A percentile compares a stretch with the other conserved stretches of the same genome.
These are phyloP conservation scores for Cordyceps tenuipes DNA, from an alignment of 2,329 filamentous ascomycete genomes.

Conservation along the genomic window DNA sequence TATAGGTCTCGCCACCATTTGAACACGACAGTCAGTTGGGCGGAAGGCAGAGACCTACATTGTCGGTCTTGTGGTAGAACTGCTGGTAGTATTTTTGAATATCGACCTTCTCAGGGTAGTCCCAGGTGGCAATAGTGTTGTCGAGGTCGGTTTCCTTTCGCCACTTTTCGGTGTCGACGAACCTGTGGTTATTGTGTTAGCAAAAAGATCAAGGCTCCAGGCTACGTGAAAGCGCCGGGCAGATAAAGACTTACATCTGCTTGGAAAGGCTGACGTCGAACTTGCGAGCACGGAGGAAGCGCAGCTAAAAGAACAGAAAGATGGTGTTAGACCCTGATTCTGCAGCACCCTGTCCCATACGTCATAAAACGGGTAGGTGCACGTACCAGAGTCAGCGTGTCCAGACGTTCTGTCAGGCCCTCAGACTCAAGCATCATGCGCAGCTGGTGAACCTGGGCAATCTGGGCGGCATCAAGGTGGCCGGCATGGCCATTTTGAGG, in stretches of 20 bases:
- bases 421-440: conserved; percentile 74
- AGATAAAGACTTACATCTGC: conserved; percentile 61
- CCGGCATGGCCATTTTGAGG: conserved; percentile 73
- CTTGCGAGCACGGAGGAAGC: conserved; percentile 90
- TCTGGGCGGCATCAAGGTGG: conserved; percentile 75
- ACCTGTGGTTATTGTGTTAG: conserved; percentile 49
- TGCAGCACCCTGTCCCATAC: neutral
- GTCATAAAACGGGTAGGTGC: neutral
- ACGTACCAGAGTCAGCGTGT: conserved; percentile 82
- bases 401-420: conserved; percentile 75
- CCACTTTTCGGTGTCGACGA: conserved; percentile 85
- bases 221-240: neutral
- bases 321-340: neutral
- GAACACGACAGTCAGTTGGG: neutral
- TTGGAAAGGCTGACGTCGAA: conserved; percentile 80
- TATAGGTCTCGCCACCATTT: neutral
- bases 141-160: conserved; percentile 79
- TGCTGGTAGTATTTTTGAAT: conserved; percentile 92
- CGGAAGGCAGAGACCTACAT: conserved; percentile 36
- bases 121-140: conserved; percentile 69
- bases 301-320: conserved; percentile 58
- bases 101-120: conserved; percentile 76
- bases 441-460: conserved; percentile 82
- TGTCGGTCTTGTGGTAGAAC: conserved; percentile 97
- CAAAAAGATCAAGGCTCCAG: neutral